These are phyloP conservation scores for Corinectria fuckeliana DNA, from an alignment of 2,329 filamentous ascomycete species.

Conservation along the genomic window DNA sequence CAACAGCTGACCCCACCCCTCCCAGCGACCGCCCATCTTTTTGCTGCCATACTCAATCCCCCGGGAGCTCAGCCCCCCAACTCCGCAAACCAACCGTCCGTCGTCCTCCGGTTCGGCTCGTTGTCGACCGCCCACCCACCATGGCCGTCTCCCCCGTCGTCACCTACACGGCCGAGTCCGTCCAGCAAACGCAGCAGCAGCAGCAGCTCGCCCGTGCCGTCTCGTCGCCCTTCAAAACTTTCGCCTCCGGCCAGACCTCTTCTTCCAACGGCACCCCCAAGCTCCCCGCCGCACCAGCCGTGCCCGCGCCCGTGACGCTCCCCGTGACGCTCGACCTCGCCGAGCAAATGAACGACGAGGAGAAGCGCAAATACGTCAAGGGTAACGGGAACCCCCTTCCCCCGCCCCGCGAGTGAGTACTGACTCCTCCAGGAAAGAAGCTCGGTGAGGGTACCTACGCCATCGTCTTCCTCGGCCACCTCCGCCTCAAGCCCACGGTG, in stretches of 20 bases:
- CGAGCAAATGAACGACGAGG: constrained; percentile 82
- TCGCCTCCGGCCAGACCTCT: constrained; percentile 38
- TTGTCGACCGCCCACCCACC: constrained; percentile 20
- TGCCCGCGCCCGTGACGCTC: constrained; percentile 39
- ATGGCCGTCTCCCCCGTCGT: constrained; percentile 58
- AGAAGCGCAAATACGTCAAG: constrained; percentile 89
- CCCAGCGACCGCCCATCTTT: not conserved
- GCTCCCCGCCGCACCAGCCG: constrained; percentile 40
- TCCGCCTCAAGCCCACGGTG: constrained; percentile 72
- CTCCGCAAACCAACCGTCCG: not conserved
- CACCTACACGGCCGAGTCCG: constrained; percentile 45
- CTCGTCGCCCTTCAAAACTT: constrained; percentile 54
- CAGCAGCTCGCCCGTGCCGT: constrained; percentile 42
- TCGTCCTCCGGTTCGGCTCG: not conserved
- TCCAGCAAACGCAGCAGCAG: constrained; percentile 39
- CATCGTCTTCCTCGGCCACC: constrained; percentile 88
- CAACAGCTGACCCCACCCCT: not conserved
- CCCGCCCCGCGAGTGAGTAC: not conserved
- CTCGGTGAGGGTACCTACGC: constrained; percentile 97
- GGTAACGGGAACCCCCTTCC: constrained; percentile 56
- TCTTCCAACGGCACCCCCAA: constrained; percentile 55
- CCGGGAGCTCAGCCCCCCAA: not conserved
- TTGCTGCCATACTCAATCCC: not conserved
- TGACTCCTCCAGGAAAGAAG: constrained; percentile 69
- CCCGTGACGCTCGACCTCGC: constrained; percentile 63